phyloP scores from a whole-genome alignment of 2,329 filamentous ascomycete species.

The Dothideomycetes sp. region DNA sequence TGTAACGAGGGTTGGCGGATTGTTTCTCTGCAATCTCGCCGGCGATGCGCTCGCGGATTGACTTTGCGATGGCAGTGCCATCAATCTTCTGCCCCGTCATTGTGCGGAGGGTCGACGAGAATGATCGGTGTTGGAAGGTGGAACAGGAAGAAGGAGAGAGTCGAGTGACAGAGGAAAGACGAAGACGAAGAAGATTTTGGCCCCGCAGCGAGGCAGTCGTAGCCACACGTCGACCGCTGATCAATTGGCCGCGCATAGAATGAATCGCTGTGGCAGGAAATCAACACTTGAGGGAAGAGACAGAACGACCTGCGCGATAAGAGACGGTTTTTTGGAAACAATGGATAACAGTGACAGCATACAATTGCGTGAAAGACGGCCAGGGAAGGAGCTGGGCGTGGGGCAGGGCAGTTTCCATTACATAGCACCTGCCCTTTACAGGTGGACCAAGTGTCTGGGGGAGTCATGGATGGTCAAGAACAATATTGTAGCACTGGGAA shows the following conservation, averaged over 20 bases:
- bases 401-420: conserved; percentile 13
- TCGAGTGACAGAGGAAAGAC: neutral
- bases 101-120: conserved; percentile 46
- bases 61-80: conserved; percentile 88
- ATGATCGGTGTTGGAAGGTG: conserved; percentile 21
- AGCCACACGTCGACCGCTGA: conserved; percentile 12
- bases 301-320: too few relatives aligned
- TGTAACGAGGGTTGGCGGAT: conserved; percentile 73
- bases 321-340: too few relatives aligned
- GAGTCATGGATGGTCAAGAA: too few relatives aligned
- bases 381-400: too few relatives aligned
- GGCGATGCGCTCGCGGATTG: conserved; percentile 74
- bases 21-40: conserved; percentile 74
- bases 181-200: conserved; percentile 11
- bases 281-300: too few relatives aligned
- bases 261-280: too few relatives aligned
- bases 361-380: too few relatives aligned
- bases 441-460: too few relatives aligned
- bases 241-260: conserved; percentile 14
- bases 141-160: neutral
- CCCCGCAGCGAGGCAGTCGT: conserved; percentile 3
- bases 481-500: too few relatives aligned
- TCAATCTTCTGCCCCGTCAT: conserved; percentile 93
- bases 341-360: too few relatives aligned
- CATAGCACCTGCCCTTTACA: too few relatives aligned